Evolutionary conservation across 805 yeast species (phyloP).

Genomic region (Sugiyamaella marilandica): DNA sequence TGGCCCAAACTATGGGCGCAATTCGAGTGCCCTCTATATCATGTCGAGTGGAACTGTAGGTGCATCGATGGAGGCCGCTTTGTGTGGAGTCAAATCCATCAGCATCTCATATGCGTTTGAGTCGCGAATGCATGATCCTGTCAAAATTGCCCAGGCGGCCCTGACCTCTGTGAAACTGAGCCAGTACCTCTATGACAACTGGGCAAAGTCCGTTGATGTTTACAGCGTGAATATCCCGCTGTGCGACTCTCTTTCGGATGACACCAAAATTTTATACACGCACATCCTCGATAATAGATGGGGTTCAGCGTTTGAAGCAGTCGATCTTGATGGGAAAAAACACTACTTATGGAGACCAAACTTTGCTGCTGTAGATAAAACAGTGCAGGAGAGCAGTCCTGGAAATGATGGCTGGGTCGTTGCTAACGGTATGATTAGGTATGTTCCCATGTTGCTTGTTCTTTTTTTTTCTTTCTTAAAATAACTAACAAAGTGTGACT

Average conservation of each 20-base stretch:
- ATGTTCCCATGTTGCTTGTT: slow-evolving; percentile 15
- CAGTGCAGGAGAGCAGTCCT: slow-evolving; percentile 40
- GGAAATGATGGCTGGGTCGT: slow-evolving; percentile 70
- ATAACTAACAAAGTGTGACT: slow-evolving; percentile 47
- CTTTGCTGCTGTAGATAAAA: slow-evolving; percentile 59
- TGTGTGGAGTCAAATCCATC: slow-evolving; percentile 57
- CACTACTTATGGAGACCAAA: slow-evolving; percentile 82
- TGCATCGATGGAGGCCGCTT: slow-evolving; percentile 91
- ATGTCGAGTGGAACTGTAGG: slow-evolving; percentile 94
- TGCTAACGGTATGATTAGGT: slow-evolving; percentile 56
- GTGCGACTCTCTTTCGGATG: slow-evolving; percentile 44
- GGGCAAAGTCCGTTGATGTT: slow-evolving; percentile 59
- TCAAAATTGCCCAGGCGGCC: slow-evolving; percentile 59
- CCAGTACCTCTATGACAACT: slow-evolving; percentile 50
- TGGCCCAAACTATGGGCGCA: slow-evolving; percentile 95
- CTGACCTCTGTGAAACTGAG: slow-evolving; percentile 60
- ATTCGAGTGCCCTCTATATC: slow-evolving; percentile 82
- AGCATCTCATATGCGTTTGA: slow-evolving; percentile 85
- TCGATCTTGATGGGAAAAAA: slow-evolving; percentile 24
- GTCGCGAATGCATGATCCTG: slow-evolving; percentile 44
- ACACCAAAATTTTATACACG: slow-evolving; percentile 63
- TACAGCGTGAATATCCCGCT: slow-evolving; percentile 85
- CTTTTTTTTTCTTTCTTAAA: not conserved
- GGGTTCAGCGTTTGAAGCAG: slow-evolving; percentile 55
- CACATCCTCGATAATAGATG: slow-evolving; percentile 81